Evolutionary conservation across 176 grass and related monocot species (phyloP), one percentile per base, ranked within the genome.

Genomic region (Neostapfia colusana): DNA sequence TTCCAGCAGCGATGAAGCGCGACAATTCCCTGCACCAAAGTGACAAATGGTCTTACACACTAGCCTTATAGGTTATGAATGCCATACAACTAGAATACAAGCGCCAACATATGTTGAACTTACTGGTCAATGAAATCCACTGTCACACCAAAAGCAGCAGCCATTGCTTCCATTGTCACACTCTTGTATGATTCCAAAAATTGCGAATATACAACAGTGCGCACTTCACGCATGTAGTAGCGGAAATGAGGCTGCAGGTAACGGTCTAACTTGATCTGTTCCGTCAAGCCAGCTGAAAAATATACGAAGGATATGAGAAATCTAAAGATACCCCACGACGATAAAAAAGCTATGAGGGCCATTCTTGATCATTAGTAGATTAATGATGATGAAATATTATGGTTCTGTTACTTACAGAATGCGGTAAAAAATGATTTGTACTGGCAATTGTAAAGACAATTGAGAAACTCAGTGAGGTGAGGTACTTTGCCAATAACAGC

Each of bases 101-200:
- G 11, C 11, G 38, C 12, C 0, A 7, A 26, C 7, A 18, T 53
- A 57, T 2, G 43, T 59, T 65, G 23, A 35, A 86, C 87, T 99
- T 87, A 99, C 95, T 90, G 87, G 83, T 92, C 96, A 39, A 95
- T 99, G 85, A 99, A 99, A 90, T 95, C 89, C 36, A 90, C 81
- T 9, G 87, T 89, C 16, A 95, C 96, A n/a, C 96, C 92, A 83
- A 95, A 99, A 64, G 92, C 87, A 48, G 87, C 78, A 40, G 96
- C 91, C 96, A 99, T 95, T 43, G 92, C 92, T 89, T 99, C 89
- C 96, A 99, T 99, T 1, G 89, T 99, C 70, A 99, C 92, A 49
- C 96, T 99, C 70, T 99, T 99, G 89, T 99, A 95, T 17, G 96
- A 99, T 79, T 95, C 92, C 1, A 99, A 85, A 61, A 99, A 95